phyloP scores from a whole-genome alignment of 176 grass and related monocot genomes.

The Phragmites australis region DNA sequence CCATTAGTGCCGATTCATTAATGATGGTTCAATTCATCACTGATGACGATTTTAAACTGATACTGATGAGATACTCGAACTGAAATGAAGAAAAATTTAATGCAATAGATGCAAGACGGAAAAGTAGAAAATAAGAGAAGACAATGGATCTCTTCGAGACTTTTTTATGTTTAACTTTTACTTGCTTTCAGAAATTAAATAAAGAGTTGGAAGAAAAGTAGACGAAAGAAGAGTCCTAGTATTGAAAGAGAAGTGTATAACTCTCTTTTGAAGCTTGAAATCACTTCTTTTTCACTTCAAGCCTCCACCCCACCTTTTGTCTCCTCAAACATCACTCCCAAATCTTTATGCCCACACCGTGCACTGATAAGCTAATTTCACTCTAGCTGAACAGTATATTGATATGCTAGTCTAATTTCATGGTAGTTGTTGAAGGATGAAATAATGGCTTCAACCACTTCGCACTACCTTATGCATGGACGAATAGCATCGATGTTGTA shows the following conservation, averaged over 20 bases:
- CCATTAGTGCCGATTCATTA: too few species aligned
- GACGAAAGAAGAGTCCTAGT: neutral
- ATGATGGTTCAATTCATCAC: too few species aligned
- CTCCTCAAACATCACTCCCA: neutral
- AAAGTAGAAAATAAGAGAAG: slow-evolving; percentile 8
- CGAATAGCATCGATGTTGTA: neutral
- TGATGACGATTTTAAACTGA: too few species aligned
- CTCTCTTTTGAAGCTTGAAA: neutral
- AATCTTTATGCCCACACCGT: slow-evolving; percentile 8
- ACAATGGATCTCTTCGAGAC: neutral
- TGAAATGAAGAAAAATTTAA: too few species aligned
- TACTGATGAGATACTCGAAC: too few species aligned
- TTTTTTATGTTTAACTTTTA: neutral
- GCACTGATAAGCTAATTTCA: slow-evolving; percentile 23
- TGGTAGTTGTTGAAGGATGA: slow-evolving; percentile 18
- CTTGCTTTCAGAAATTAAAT: neutral
- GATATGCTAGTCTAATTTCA: slow-evolving; percentile 22
- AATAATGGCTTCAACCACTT: slow-evolving; percentile 34
- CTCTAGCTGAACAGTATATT: neutral
- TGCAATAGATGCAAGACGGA: too few species aligned
- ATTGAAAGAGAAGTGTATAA: neutral
- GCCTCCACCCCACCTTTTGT: neutral
- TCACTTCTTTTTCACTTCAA: slow-evolving; percentile 44
- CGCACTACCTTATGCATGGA: neutral
- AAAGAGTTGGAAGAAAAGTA: neutral